These are phyloP conservation scores for Trichoderma lentiforme DNA, from an alignment of 2,329 filamentous ascomycete species.

Conservation along the genomic window DNA sequence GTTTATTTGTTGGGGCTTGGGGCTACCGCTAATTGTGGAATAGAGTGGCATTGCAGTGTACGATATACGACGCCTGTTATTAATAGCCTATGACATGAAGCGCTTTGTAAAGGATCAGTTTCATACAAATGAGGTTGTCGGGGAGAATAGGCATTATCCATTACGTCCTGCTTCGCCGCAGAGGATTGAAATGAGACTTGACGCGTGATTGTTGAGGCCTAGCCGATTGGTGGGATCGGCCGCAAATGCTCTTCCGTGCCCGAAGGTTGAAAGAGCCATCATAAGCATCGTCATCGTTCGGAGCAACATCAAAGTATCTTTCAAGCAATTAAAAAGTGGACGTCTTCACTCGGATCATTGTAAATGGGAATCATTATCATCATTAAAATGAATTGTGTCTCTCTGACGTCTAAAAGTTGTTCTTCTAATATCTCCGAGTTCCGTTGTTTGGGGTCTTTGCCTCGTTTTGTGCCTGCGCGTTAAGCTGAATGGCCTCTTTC, in stretches of 20 bases:
- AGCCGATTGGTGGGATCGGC: neutral
- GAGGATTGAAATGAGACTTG: neutral
- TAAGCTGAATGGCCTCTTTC: slow-evolving; percentile 58
- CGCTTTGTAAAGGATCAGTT: neutral
- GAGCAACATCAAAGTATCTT: neutral
- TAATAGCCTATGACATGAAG: neutral
- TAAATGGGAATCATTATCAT: neutral
- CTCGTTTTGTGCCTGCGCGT: slow-evolving; percentile 51
- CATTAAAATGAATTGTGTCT: neutral
- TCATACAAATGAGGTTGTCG: neutral
- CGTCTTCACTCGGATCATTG: neutral
- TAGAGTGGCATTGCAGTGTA: neutral
- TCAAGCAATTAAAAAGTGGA: neutral
- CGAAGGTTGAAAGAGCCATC: neutral
- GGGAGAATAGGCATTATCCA: neutral
- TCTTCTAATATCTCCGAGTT: slow-evolving; percentile 28
- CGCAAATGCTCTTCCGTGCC: neutral
- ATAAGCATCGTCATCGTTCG: neutral
- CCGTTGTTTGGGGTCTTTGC: slow-evolving; percentile 36
- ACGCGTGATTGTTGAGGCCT: neutral
- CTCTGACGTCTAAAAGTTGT: neutral
- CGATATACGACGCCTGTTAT: neutral
- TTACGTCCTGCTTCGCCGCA: neutral
- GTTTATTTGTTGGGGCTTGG: neutral
- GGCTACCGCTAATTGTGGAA: neutral